Conservation (phyloP, 139 green algal genomes). For the Diplosphaera chodatii region DNA sequence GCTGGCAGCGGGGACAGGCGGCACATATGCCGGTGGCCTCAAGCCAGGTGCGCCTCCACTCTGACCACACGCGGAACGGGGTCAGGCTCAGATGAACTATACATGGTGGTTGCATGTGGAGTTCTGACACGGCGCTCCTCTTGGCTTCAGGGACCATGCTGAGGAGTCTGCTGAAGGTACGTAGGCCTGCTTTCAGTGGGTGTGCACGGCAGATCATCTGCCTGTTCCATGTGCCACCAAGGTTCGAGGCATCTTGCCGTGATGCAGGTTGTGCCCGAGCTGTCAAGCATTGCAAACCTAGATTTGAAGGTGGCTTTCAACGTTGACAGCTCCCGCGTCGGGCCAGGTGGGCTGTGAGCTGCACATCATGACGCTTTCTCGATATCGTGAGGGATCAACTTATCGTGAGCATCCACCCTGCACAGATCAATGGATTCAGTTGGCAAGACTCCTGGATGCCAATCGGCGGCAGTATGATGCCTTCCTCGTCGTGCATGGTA, state of each 20-base stretch:
- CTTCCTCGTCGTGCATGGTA: conserved; percentile 56
- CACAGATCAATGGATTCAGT: conserved; percentile 62
- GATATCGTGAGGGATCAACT: too few species aligned
- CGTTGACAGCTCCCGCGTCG: conserved; percentile 56
- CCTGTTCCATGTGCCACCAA: not conserved
- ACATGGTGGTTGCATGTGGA: not conserved
- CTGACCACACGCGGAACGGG: too few species aligned
- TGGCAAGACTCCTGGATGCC: conserved; percentile 58
- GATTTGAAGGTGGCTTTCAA: conserved; percentile 60
- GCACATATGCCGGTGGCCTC: conserved; percentile 17
- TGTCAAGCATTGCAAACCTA: conserved; percentile 69
- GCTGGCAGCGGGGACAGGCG: conserved; percentile 59
- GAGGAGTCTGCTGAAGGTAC: conserved; percentile 27
- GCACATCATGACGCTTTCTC: too few species aligned
- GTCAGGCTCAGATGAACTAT: not conserved
- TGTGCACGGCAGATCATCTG: not conserved
- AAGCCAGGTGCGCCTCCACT: conserved; percentile 11
- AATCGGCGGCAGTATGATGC: conserved; percentile 57
- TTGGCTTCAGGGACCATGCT: conserved; percentile 32
- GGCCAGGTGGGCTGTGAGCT: too few species aligned
- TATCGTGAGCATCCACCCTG: too few species aligned
- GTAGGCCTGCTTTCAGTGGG: not conserved
- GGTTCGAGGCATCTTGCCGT: too few species aligned
- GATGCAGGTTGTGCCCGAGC: conserved; percentile 71
- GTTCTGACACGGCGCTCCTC: not conserved